Percentiles rank a stretch among this genome's conserved stretches.
These are phyloP conservation scores for Linnemannia exigua DNA, from an alignment of 192 early-diverging fungal species.

Conservation along the genomic window DNA sequence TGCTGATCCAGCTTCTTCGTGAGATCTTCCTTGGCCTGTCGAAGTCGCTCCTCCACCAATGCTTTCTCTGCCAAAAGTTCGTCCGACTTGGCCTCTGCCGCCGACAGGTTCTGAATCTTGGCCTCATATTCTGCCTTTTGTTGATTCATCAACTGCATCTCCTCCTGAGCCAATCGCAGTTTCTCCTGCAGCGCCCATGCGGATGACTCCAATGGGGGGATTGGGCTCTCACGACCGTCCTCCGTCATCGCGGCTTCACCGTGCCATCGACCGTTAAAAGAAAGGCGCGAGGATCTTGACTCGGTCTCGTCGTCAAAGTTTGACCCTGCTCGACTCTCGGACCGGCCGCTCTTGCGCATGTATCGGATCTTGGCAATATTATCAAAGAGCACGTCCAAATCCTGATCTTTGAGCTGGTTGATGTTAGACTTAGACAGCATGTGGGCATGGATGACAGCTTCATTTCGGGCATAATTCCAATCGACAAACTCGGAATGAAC, in stretches of 20 bases:
- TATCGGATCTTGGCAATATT: slow-evolving; percentile 70
- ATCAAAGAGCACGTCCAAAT: slow-evolving; percentile 68
- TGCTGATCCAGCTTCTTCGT: slow-evolving; percentile 65
- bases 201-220: slow-evolving; percentile 60
- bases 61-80: slow-evolving; percentile 58
- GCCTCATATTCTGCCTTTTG: slow-evolving; percentile 70
- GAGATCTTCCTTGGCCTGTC: slow-evolving; percentile 66
- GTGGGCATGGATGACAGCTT: slow-evolving; percentile 73
- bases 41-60: slow-evolving; percentile 60
- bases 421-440: slow-evolving; percentile 56
- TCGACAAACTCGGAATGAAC: slow-evolving; percentile 70
- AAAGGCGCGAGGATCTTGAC: slow-evolving; percentile 48
- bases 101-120: slow-evolving; percentile 63
- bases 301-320: slow-evolving; percentile 59
- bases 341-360: slow-evolving; percentile 59
- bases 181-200: slow-evolving; percentile 59
- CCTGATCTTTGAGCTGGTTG: slow-evolving; percentile 69
- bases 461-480: slow-evolving; percentile 83
- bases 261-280: slow-evolving; percentile 47
- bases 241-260: slow-evolving; percentile 47
- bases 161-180: slow-evolving; percentile 62
- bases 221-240: slow-evolving; percentile 65
- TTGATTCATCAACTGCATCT: slow-evolving; percentile 65
- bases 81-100: slow-evolving; percentile 56
- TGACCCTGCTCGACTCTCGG: slow-evolving; percentile 63